Conservation (phyloP, 768 basidiomycete species). For the Candolleomyces aberdarensis region DNA sequence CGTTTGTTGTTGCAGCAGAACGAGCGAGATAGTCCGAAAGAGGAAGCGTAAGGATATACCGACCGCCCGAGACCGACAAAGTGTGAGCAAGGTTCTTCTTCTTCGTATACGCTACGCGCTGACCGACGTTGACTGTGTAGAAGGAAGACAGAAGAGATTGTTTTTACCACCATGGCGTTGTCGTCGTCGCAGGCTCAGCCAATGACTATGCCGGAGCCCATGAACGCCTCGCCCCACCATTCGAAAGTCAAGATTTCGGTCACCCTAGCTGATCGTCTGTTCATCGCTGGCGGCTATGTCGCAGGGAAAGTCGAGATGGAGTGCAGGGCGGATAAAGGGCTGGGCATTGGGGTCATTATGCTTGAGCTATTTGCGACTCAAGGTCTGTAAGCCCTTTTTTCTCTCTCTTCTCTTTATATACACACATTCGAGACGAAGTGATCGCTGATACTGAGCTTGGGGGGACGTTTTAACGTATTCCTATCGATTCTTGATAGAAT, state of each 20-base stretch:
- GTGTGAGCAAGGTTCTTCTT: background rate
- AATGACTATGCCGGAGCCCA: conserved; percentile 46
- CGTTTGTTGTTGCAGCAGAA: conserved; percentile 3
- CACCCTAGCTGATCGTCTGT: conserved; percentile 54
- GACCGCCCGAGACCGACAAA: background rate
- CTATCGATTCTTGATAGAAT: conserved; percentile 38
- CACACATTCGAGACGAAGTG: no score
- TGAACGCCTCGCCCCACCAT: conserved; percentile 81
- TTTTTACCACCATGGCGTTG: background rate
- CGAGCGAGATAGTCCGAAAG: background rate
- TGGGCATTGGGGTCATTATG: conserved; percentile 75
- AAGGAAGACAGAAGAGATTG: no score
- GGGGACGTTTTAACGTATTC: no score
- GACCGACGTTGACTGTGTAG: background rate
- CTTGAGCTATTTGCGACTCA: conserved; percentile 74
- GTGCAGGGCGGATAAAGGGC: conserved; percentile 67
- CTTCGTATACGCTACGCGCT: background rate
- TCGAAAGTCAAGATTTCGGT: conserved; percentile 73
- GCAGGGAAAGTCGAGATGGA: conserved; percentile 80
- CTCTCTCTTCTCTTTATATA: background rate
- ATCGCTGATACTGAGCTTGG: no score
- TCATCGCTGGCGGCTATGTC: conserved; percentile 63
- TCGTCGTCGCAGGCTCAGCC: conserved; percentile 13
- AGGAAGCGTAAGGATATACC: background rate
- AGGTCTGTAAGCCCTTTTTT: conserved; percentile 36